Base-by-base conservation (phyloP, 805 yeast genomes). In the Saccharomycopsis selenospora region DNA sequence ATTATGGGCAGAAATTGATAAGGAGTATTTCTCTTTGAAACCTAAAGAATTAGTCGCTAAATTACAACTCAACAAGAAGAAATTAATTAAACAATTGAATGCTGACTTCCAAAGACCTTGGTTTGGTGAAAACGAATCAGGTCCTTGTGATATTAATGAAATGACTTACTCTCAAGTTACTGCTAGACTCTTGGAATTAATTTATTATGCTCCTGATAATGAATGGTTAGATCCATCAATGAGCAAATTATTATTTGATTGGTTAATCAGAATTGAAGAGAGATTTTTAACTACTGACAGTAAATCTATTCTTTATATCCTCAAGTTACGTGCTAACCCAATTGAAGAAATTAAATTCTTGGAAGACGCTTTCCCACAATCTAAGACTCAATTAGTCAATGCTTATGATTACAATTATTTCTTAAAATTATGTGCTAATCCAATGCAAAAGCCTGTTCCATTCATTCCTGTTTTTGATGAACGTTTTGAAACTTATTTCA, bases 81-180 rank as follows among this genome's bases (percentile, higher is more conserved):
- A 86, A 71, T 87, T 93, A 62, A 87, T 90, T 64, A 67, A 74
- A 56, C 84, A 80, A 60, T 78, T 93, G 68, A 91, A 93, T 67
- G 86, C 89, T 57, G 99, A 93, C 68, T 90, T 76, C 79, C 98
- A 90, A 72, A 93, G 93, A 71, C 95, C 96, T 45, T 93, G 99
- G 99, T 93, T 93, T 62, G 95, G 95, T 59, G 75, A 73, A 59
- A 82, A 83, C 58, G 69, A 70, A 51, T 73, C 81, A 26, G 88
- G 89, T 62, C 85, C 82, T 45, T 88, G 91, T 65, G 99, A 95
- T 66, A 69, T 93, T 57, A 87, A 85, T 63, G 96, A 89, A 57
- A 89, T 93, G 96, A 91, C 98, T 24, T 93, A 93, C 67, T 79
- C 81, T 62, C 95, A 93, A 71, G 89, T 93, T 61, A 85, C 95